These are phyloP conservation scores for Diplosphaera chodatii DNA, from an alignment of 139 green algal genomes.

Conservation along the genomic window DNA sequence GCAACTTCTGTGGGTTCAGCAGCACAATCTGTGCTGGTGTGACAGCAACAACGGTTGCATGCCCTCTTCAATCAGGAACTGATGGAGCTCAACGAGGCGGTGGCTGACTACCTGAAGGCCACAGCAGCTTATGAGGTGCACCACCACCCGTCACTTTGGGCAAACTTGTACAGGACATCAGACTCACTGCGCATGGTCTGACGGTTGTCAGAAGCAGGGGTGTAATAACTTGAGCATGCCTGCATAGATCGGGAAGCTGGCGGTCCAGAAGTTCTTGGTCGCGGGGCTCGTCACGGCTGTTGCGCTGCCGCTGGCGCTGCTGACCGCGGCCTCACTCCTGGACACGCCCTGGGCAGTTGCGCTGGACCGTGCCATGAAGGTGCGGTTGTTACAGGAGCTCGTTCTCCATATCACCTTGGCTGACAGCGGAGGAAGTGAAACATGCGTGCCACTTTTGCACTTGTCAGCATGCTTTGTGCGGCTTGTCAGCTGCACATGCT, in stretches of 20 bases:
- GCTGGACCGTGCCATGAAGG: slow-evolving; percentile 48
- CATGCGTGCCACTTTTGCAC: no score
- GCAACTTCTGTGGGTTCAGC: no score
- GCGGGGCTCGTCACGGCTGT: slow-evolving; percentile 22
- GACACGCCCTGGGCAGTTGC: slow-evolving; percentile 46
- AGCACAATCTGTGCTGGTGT: no score
- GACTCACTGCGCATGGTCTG: no score
- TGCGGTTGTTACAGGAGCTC: background rate
- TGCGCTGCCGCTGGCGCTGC: slow-evolving; percentile 32
- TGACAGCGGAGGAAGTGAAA: no score
- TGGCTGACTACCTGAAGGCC: slow-evolving; percentile 39
- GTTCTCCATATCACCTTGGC: no score
- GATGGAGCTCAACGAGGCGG: slow-evolving; percentile 29
- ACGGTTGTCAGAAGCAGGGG: no score
- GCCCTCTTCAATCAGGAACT: slow-evolving; percentile 46
- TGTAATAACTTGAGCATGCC: no score
- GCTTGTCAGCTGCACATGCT: no score
- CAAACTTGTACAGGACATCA: no score
- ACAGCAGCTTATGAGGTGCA: slow-evolving; percentile 21
- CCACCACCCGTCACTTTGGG: background rate
- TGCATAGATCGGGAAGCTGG: slow-evolving; percentile 35
- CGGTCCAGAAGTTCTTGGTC: slow-evolving; percentile 36
- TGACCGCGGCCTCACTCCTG: slow-evolving; percentile 33
- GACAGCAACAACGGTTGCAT: no score
- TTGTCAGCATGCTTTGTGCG: no score